phyloP scores from a whole-genome alignment of 768 basidiomycete species.

The Lactifluus pinguis region DNA sequence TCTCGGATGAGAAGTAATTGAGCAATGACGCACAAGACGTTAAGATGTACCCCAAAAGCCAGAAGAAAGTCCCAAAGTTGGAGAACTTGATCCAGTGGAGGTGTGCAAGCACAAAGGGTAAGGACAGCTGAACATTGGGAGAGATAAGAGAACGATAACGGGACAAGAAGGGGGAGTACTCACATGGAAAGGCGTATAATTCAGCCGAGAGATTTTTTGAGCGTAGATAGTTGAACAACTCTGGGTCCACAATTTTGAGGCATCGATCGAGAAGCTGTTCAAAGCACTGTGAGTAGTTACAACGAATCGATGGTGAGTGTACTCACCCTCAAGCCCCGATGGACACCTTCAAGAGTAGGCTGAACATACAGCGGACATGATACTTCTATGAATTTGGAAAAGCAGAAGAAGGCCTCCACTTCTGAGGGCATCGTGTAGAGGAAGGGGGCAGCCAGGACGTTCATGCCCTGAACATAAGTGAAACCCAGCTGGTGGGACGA shows the following conservation, averaged over 20 bases:
- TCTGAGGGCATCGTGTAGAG: slow-evolving; percentile 96
- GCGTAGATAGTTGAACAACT: slow-evolving; percentile 70
- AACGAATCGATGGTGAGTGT: background rate
- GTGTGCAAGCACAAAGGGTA: slow-evolving; percentile 94
- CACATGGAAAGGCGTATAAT: slow-evolving; percentile 96
- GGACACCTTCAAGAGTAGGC: slow-evolving; percentile 92
- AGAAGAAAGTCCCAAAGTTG: slow-evolving; percentile 96
- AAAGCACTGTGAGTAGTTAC: background rate
- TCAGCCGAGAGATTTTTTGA: slow-evolving; percentile 92
- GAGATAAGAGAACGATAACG: background rate
- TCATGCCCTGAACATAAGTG: slow-evolving; percentile 99
- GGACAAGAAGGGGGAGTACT: slow-evolving; percentile 25
- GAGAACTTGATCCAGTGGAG: slow-evolving; percentile 90
- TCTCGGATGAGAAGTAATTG: slow-evolving; percentile 86
- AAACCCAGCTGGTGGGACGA: slow-evolving; percentile 67
- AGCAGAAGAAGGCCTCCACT: slow-evolving; percentile 96
- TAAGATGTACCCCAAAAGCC: slow-evolving; percentile 93
- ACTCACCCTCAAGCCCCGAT: slow-evolving; percentile 82
- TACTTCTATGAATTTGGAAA: slow-evolving; percentile 91
- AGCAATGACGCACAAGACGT: slow-evolving; percentile 94
- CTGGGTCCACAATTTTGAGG: slow-evolving; percentile 83
- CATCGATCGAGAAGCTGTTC: slow-evolving; percentile 87
- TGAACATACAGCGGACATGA: slow-evolving; percentile 95
- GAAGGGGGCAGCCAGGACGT: slow-evolving; percentile 96
- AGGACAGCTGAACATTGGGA: slow-evolving; percentile 56